Percentiles rank a stretch among this genome's conserved stretches.
These are phyloP conservation scores for Diaporthe sp. DNA, from an alignment of 2,329 filamentous ascomycete genomes.

Conservation along the genomic window DNA sequence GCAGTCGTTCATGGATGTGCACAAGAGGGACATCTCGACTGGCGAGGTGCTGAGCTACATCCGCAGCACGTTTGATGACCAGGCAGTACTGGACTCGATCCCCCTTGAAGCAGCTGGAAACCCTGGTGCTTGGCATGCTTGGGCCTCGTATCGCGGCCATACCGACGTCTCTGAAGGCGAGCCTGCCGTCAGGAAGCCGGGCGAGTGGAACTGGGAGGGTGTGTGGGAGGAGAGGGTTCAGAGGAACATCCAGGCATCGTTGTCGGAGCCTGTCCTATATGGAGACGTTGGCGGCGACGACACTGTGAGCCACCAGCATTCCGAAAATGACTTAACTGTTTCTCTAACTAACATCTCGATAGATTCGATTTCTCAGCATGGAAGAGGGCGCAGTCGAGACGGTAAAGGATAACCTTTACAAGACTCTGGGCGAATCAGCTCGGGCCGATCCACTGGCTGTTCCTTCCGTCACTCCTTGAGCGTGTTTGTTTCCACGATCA, in stretches of 20 bases:
- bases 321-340: neutral
- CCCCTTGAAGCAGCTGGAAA: conserved; percentile 88
- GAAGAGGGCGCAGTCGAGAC: conserved; percentile 70
- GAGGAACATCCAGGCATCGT: conserved; percentile 80
- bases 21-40: conserved; percentile 63
- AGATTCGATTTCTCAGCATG: conserved; percentile 78
- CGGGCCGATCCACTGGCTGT: conserved; percentile 37
- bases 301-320: conserved; percentile 67
- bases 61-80: conserved; percentile 83
- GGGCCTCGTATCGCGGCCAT: conserved; percentile 73
- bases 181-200: conserved; percentile 66
- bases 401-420: conserved; percentile 69
- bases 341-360: neutral
- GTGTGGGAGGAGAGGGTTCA: conserved; percentile 94
- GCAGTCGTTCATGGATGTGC: conserved; percentile 57
- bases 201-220: conserved; percentile 97
- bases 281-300: conserved; percentile 77
- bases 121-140: conserved; percentile 93
- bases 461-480: conserved; percentile 31
- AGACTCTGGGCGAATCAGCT: conserved; percentile 56
- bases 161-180: conserved; percentile 42
- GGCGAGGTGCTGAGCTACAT: conserved; percentile 85
- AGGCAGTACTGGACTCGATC: conserved; percentile 80
- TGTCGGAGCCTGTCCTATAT: conserved; percentile 84
- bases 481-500: neutral